phyloP scores from a whole-genome alignment of 2,329 filamentous ascomycete genomes.

The Lasiodiplodia citricola region DNA sequence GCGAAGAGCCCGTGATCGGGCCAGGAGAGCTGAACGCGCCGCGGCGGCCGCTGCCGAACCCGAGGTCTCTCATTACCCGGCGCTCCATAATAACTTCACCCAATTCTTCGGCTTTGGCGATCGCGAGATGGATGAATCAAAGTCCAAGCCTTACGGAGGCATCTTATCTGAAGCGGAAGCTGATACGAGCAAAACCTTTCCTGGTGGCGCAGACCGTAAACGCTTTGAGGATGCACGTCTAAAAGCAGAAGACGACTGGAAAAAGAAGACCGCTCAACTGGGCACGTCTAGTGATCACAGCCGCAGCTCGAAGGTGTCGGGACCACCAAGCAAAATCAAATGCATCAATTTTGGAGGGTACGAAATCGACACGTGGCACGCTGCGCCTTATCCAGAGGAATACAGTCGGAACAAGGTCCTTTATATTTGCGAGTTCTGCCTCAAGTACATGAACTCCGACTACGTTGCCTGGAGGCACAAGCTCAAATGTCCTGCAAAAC shows the following conservation, averaged over 20 bases:
- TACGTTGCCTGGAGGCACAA: slow-evolving; percentile 99
- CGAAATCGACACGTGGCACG: slow-evolving; percentile 99
- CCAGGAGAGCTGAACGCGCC: slow-evolving; percentile 53
- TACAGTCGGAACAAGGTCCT: slow-evolving; percentile 95
- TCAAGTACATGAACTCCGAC: slow-evolving; percentile 99
- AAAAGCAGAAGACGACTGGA: slow-evolving; percentile 91
- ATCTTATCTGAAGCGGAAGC: slow-evolving; percentile 88
- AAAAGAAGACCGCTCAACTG: slow-evolving; percentile 68
- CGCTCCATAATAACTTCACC: slow-evolving; percentile 69
- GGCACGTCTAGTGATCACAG: slow-evolving; percentile 66
- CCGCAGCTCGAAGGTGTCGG: slow-evolving; percentile 77
- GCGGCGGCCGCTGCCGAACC: slow-evolving; percentile 41
- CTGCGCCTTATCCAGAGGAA: slow-evolving; percentile 96
- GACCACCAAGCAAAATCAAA: slow-evolving; percentile 93
- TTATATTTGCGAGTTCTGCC: slow-evolving; percentile 99
- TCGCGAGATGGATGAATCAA: slow-evolving; percentile 84
- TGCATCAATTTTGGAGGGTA: slow-evolving; percentile 97
- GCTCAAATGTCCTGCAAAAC: slow-evolving; percentile 90
- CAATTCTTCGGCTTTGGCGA: slow-evolving; percentile 90
- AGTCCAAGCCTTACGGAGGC: slow-evolving; percentile 93
- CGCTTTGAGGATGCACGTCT: slow-evolving; percentile 89
- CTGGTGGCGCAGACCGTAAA: slow-evolving; percentile 77
- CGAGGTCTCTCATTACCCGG: slow-evolving; percentile 60
- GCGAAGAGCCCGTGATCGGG: slow-evolving; percentile 48
- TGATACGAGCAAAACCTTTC: slow-evolving; percentile 88